phyloP scores from a whole-genome alignment of 148 eudicot genomes.

The Rhododendron simsii region DNA sequence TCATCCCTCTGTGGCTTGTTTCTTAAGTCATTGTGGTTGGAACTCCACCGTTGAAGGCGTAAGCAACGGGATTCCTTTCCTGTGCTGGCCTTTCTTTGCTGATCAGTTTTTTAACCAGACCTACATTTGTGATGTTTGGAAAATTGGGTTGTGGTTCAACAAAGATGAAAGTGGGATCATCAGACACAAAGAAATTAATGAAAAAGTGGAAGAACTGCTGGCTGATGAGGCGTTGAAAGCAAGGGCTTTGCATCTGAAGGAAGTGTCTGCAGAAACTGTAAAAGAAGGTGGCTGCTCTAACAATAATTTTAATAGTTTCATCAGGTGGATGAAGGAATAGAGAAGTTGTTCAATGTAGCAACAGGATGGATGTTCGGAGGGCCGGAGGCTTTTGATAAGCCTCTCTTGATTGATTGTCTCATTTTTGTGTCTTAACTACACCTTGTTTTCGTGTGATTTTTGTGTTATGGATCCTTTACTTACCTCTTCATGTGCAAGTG shows the following conservation, averaged over 20 bases:
- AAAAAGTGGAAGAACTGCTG: slow-evolving; percentile 24
- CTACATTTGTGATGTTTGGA: slow-evolving; percentile 40
- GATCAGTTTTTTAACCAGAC: slow-evolving; percentile 37
- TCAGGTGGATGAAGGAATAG: slow-evolving; percentile 22
- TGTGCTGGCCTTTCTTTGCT: slow-evolving; percentile 44
- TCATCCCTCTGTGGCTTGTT: slow-evolving; percentile 42
- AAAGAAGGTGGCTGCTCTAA: slow-evolving; percentile 29
- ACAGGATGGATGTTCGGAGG: background rate
- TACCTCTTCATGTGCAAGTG: background rate
- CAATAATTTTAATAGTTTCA: slow-evolving; percentile 25
- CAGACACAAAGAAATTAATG: slow-evolving; percentile 17
- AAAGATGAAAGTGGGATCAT: slow-evolving; percentile 24
- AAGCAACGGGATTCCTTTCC: slow-evolving; percentile 31
- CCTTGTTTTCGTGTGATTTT: background rate
- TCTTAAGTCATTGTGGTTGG: slow-evolving; percentile 48
- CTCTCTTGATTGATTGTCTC: background rate
- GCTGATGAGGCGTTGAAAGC: slow-evolving; percentile 4
- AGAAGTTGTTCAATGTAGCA: background rate
- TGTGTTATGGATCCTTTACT: background rate
- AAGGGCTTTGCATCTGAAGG: slow-evolving; percentile 21
- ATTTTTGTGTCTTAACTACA: background rate
- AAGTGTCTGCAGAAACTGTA: slow-evolving; percentile 4
- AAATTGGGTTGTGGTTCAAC: slow-evolving; percentile 25
- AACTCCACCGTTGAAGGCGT: slow-evolving; percentile 40
- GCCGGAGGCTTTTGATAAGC: too few species aligned